Base-by-base conservation (phyloP, 202 grass and related monocot genomes). In the Panicum hallii region DNA sequence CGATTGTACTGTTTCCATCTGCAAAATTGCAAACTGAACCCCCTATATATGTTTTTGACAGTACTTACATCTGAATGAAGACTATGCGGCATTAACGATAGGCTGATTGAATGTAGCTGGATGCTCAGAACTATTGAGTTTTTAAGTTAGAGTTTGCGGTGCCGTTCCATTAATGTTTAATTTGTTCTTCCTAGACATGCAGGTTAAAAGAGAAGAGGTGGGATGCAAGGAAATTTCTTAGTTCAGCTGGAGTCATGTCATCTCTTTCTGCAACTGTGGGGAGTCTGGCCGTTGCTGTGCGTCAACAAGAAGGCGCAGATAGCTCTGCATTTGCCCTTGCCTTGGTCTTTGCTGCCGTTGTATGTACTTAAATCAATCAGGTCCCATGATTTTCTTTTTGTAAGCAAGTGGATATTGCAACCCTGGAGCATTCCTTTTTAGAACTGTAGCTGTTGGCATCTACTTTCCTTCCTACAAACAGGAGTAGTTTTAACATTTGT, bases 191-290 rank as follows among this genome's bases (percentile, higher is more conserved):
- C 88, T 91, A 91, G 93, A 95, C 88, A 90, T 87, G 84, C 97
- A 99, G 97, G 97, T 92, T 94, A 84, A 99, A 99, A 84, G 94
- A 99, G 94, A 99, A 97, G 88, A 91, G 61, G 78, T 94, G 88
- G 91, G 97, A 99, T 91, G 88, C 94, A 54, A 94, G 82, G 79
- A 94, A 93, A 75, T 97, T 99, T 74, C 82, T 97, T 57, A 93
- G 61, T 12, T 99, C 93, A 57, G 89, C 93, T 74, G 97, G 97
- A 72, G 79, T 99, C 82, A 90, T 95, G 82, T 99, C 97, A 58
- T 99, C 97, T 61, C 90, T 95, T 74, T 94, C 93, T 50, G 93
- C 97, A 5, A 94, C 93, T 0, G 93, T 99, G 42, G 88, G 79
- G 42, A 88, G 91, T 70, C 82, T 97, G n/a, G 90, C 92, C 1